A percentile compares a stretch with the other conserved stretches of the same genome.
phyloP scores from a whole-genome alignment of 176 grass and related monocot genomes.

The Oryza australiensis region DNA sequence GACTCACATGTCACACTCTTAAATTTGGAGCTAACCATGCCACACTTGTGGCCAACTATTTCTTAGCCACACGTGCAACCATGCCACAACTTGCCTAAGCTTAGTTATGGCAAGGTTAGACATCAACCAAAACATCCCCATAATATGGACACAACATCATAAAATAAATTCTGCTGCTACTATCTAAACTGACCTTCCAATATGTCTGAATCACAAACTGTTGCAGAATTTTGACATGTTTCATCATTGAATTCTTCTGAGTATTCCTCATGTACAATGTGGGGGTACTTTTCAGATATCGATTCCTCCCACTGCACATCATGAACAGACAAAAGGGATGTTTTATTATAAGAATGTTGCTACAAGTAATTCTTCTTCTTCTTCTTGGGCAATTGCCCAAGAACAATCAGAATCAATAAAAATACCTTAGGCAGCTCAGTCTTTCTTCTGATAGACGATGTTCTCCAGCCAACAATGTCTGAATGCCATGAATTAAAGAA shows the following conservation, averaged over 20 bases:
- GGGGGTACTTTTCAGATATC: conserved; percentile 73
- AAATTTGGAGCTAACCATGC: too few relatives aligned
- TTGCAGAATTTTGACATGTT: conserved; percentile 43
- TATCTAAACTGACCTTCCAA: conserved; percentile 66
- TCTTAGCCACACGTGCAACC: too few relatives aligned
- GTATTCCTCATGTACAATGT: conserved; percentile 80
- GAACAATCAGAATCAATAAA: conserved; percentile 16
- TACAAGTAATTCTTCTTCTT: not conserved
- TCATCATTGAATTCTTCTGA: conserved; percentile 47
- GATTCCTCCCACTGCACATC: conserved; percentile 58
- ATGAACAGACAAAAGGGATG: conserved; percentile 14
- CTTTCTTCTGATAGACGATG: conserved; percentile 92
- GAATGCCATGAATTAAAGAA: conserved; percentile 55
- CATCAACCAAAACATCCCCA: too few relatives aligned
- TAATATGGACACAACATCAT: not conserved
- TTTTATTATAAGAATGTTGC: not conserved
- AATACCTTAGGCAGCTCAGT: conserved; percentile 75
- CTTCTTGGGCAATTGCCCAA: not conserved
- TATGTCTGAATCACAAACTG: conserved; percentile 52
- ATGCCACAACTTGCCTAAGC: too few relatives aligned
- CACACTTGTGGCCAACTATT: too few relatives aligned
- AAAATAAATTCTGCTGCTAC: not conserved
- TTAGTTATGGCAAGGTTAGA: too few relatives aligned
- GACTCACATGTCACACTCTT: too few relatives aligned
- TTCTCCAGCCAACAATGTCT: conserved; percentile 99